Base-by-base conservation (phyloP, 2,329 filamentous ascomycete genomes). In the Paecilomyces sp. region DNA sequence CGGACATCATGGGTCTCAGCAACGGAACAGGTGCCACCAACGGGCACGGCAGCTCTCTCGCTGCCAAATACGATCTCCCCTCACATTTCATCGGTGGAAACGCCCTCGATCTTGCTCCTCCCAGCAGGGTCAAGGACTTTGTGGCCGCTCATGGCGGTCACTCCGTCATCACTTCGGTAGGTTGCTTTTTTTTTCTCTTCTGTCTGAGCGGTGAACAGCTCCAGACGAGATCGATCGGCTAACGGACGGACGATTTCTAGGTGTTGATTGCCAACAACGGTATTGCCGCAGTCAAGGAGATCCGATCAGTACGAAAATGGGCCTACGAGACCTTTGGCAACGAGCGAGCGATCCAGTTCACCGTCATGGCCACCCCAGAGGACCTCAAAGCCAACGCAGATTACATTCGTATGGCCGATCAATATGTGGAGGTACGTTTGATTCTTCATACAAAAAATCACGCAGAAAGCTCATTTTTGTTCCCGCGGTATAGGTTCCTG, bases 301-400 rank as follows among this genome's bases (percentile, higher is more conserved):
- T 99, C 75, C 88, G 94, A 77, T 97, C 93, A 61, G 93, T 99
- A 73, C 90, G 94, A 78, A 99, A 97, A 92, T 99, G 94, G 94
- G 94, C 94, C 63, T 99, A 99, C 87, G 94, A 99, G 81, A 96
- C 91, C 7, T 99, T 99, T 75, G 93, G 94, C 80, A 92, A 99
- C 79, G 94, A 99, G 83, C 87, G 90, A 72, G 94, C 93, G 70
- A 97, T 99, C 74, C 92, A 97, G 75, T 99, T 99, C 81, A 99
- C 94, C 64, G 94, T 99, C 75, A 99, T 99, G 94, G 94, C 94
- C 68, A 99, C 94, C 47, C 94, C 94, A 56, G 94, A 99, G 80
- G 94, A 99, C 88, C 79, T 99, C 74, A 87, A 89, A 75, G 94
- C 94, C 75, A 99, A 99, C 77, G 94, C 94, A 67, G 94, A 99